Base-by-base conservation (phyloP, 2,329 filamentous ascomycete species). In the Chalara sp. region DNA sequence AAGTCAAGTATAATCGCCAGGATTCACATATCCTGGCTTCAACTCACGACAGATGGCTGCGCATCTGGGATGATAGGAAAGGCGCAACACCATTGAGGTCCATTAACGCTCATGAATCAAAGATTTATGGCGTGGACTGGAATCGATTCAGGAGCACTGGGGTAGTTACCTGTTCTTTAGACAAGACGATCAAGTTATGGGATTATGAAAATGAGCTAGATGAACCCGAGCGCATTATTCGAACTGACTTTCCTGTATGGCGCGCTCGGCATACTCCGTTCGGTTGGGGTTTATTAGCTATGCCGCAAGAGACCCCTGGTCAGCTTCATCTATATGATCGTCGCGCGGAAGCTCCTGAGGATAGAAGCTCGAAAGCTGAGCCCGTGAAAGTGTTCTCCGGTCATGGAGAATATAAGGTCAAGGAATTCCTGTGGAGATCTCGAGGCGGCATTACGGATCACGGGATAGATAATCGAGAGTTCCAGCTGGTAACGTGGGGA, bases 71-170 rank as follows among this genome's bases (percentile, higher is more conserved):
- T 67, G 84, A 87, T 63, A 79, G 91, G 46, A 87, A 86, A 63
- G 82, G 89, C 1, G 85, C 86, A 3, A 77, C 82, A 52, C 90
- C 91, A 5, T 70, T 96, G 42, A 84, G 83, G 53, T 92, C 89
- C 12, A 95, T 96, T 55, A 83, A 84, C 63, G 92, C 91, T 0
- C 91, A 96, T 62, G 82, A 81, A 32, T 96, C 90, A 37, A 96
- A 96, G 68, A 96, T 96, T 53, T 96, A 96, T 65, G 92, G 92
- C 31, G 76, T 96, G 33, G 92, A 96, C 68, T 96, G 92, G 92
- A 95, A 95, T 64, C 81, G 92, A 47, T 86, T 85, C 10, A 76
- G 83, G 45, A 70, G 81, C 1, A 84, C 81, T 7, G 84, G 82
- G 35, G 74, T 96, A 47, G 82, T 89, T 5, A 96, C 91, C 3